Base-by-base conservation (phyloP, 495 filamentous ascomycete species). In the Trichoderma parareesei region DNA sequence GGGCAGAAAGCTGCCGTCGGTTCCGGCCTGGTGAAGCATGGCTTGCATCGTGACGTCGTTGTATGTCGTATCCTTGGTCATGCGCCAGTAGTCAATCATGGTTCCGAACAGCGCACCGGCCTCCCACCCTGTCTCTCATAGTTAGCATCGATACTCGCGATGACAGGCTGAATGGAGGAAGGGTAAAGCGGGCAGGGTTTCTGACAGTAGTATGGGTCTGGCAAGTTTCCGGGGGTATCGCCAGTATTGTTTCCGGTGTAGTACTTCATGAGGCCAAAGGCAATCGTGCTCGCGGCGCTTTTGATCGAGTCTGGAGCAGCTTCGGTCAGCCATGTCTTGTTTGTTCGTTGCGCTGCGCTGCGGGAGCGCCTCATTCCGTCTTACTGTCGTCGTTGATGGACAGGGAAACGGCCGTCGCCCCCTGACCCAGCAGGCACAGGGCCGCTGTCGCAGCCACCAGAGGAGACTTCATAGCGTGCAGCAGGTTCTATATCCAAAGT, bases 81-180 rank as follows among this genome's bases (percentile, higher is more conserved):
- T 87, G 69, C 81, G 86, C 84, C 88, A 93, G 74, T 97, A 96
- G 71, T 96, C 88, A 66, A 96, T 76, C 64, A 97, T 68, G 1
- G 87, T 77, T 42, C 85, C 86, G 71, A 90, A 92, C 83, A 90
- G 88, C 16, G 87, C 85, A 33, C 90, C 90, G 1, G 84, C 85
- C 72, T 92, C 87, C 89, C 89, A 92, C 89, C 88, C 74, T 77
- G 57, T 27, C 63, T 35, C 38, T 13, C 18, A 65, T 41, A 2
- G 67, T 66, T 71, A 35, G 69, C 18, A 41, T 38, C 8, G 38
- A 13, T 42, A 2, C 57, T 20, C 33, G 37, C 38, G 9, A 9
- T 42, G 61, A 62, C 38, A 14, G 4, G 27, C 60, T 62, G 49
- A 61, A 40, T 1, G 16, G 9, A 7, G 14, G 0, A 37, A 65